These are phyloP conservation scores for Globisporangium heterothallicum DNA, from an alignment of 352 stramenopile species.

Conservation along the genomic window DNA sequence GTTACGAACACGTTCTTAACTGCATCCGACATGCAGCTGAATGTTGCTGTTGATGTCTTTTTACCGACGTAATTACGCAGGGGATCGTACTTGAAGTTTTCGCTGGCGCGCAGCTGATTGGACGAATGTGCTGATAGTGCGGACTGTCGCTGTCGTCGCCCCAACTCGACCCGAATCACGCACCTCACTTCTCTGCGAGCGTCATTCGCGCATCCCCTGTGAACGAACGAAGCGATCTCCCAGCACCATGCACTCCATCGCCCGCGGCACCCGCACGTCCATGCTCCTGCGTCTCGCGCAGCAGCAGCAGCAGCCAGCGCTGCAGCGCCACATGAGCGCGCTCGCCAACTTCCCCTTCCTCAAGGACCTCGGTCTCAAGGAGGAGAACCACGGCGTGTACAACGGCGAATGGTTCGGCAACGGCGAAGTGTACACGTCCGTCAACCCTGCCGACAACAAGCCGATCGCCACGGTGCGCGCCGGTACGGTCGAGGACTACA, in stretches of 20 bases:
- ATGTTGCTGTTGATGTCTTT: conserved; percentile 5
- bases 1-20: no score
- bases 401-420: conserved; percentile 85
- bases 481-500: conserved; percentile 80
- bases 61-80: conserved; percentile 9
- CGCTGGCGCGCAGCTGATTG: conserved; percentile 1
- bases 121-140: background rate
- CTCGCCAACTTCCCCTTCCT: conserved; percentile 69
- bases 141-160: background rate
- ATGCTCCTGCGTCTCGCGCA: conserved; percentile 12
- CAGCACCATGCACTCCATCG: conserved; percentile 4
- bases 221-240: conserved; percentile 11
- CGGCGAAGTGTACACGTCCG: conserved; percentile 71
- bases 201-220: conserved; percentile 8
- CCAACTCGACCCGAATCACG: background rate
- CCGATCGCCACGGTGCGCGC: conserved; percentile 77
- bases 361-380: conserved; percentile 68
- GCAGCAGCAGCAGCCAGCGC: conserved; percentile 5
- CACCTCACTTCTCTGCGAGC: background rate
- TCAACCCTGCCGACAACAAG: conserved; percentile 82
- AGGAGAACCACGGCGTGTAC: conserved; percentile 85
- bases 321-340: conserved; percentile 34
- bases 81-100: conserved; percentile 11
- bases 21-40: no score
- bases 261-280: conserved; percentile 5